Conservation (phyloP, 163 green algal genomes). For the Scenedesmus sp. region DNA sequence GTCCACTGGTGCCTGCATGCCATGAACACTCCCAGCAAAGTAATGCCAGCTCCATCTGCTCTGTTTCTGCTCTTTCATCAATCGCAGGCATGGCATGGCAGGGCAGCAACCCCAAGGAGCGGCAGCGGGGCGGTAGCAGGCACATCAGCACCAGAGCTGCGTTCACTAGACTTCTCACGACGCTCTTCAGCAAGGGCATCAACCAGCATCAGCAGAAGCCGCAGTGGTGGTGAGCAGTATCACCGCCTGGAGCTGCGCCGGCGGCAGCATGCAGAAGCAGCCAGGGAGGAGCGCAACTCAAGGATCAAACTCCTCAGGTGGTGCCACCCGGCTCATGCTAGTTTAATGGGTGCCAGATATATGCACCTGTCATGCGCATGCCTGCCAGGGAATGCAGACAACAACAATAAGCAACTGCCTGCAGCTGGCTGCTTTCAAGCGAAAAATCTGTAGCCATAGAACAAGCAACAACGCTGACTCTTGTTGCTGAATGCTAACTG, state of each 20-base stretch:
- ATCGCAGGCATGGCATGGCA: neutral
- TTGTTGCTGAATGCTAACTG: neutral
- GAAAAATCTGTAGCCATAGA: neutral
- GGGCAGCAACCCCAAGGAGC: neutral
- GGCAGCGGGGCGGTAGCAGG: neutral
- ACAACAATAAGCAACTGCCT: neutral
- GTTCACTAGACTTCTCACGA: neutral
- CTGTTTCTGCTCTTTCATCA: neutral
- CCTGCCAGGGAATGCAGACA: neutral
- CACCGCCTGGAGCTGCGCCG: constrained; percentile 16
- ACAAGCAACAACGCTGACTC: neutral
- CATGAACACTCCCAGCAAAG: no score
- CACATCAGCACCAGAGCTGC: neutral
- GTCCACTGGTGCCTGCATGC: no score
- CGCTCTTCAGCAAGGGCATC: neutral
- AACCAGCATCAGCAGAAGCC: neutral
- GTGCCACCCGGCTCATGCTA: no score
- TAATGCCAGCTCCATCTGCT: neutral
- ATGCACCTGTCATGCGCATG: neutral
- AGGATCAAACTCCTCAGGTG: constrained; percentile 31
- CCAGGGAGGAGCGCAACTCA: neutral
- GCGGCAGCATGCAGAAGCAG: neutral
- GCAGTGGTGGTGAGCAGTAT: neutral
- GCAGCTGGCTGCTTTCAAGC: neutral
- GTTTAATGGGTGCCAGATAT: no score